Conservation (phyloP, 2,329 filamentous ascomycete species). For the Cadophora sp. region DNA sequence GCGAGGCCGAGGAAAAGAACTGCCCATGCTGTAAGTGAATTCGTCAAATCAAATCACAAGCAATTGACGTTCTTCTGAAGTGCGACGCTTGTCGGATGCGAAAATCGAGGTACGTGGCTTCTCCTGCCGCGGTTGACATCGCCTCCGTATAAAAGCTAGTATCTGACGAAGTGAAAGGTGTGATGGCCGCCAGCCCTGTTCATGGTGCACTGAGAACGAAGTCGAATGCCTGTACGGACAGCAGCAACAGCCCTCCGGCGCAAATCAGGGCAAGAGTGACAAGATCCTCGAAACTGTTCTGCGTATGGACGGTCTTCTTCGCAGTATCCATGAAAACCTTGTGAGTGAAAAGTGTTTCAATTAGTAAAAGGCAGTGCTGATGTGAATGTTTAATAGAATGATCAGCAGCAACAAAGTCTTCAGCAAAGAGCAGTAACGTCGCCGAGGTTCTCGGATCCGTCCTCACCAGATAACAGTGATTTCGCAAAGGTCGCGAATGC, state of each 20-base stretch:
- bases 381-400: slow-evolving; percentile 15
- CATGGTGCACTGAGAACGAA: slow-evolving; percentile 36
- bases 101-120: slow-evolving; percentile 26
- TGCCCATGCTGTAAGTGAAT: slow-evolving; percentile 29
- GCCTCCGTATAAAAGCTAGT: background rate
- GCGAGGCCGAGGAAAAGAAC: slow-evolving; percentile 33
- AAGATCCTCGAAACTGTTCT: slow-evolving; percentile 58
- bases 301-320: slow-evolving; percentile 54
- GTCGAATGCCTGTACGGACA: slow-evolving; percentile 34
- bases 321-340: slow-evolving; percentile 33
- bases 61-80: background rate
- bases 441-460: slow-evolving; percentile 27
- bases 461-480: slow-evolving; percentile 27
- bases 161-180: slow-evolving; percentile 23
- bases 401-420: slow-evolving; percentile 20
- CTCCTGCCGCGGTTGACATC: background rate
- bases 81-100: slow-evolving; percentile 32
- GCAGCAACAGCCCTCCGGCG: slow-evolving; percentile 21
- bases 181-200: slow-evolving; percentile 33
- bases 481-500: slow-evolving; percentile 34
- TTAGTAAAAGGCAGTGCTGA: background rate
- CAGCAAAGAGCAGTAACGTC: slow-evolving; percentile 21
- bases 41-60: background rate
- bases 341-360: slow-evolving; percentile 9
- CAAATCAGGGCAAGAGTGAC: slow-evolving; percentile 56